Conservation (phyloP, 352 stramenopile genomes). For the Phytophthora aleatoria region DNA sequence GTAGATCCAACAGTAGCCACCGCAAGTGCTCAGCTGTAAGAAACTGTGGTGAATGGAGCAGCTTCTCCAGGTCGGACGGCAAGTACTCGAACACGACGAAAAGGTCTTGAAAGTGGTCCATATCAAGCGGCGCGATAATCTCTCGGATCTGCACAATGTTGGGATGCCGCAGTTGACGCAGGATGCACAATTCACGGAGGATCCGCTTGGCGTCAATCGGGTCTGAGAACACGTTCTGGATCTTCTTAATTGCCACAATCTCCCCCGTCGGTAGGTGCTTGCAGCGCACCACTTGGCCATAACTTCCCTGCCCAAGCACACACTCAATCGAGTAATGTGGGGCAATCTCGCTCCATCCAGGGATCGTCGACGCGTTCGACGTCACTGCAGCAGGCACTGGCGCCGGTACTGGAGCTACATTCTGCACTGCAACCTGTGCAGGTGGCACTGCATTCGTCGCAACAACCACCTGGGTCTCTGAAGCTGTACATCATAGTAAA, state of each 20-base stretch:
- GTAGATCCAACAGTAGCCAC: conserved; percentile 83
- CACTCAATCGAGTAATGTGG: conserved; percentile 87
- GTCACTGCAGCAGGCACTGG: conserved; percentile 20
- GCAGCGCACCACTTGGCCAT: conserved; percentile 86
- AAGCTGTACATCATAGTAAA: conserved; percentile 24
- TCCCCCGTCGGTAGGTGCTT: conserved; percentile 89
- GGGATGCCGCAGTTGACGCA: conserved; percentile 82
- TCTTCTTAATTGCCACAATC: conserved; percentile 90
- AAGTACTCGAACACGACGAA: conserved; percentile 90
- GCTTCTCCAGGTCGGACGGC: conserved; percentile 83
- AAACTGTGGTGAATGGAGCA: conserved; percentile 87
- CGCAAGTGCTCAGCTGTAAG: conserved; percentile 83
- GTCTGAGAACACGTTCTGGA: conserved; percentile 89
- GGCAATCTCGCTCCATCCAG: conserved; percentile 82
- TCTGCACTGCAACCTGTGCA: conserved; percentile 22
- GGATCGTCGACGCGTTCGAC: conserved; percentile 78
- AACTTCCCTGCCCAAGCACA: conserved; percentile 84
- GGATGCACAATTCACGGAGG: conserved; percentile 81
- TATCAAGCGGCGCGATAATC: conserved; percentile 81
- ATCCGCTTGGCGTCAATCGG: conserved; percentile 89
- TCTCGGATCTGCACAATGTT: conserved; percentile 90
- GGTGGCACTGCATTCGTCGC: conserved; percentile 9
- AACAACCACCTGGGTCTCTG: conserved; percentile 18
- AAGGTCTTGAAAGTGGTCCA: conserved; percentile 77
- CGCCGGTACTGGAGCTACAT: conserved; percentile 18